phyloP scores from a whole-genome alignment of 1,139 yeast genomes.

The Scheffersomyces lignicola region DNA sequence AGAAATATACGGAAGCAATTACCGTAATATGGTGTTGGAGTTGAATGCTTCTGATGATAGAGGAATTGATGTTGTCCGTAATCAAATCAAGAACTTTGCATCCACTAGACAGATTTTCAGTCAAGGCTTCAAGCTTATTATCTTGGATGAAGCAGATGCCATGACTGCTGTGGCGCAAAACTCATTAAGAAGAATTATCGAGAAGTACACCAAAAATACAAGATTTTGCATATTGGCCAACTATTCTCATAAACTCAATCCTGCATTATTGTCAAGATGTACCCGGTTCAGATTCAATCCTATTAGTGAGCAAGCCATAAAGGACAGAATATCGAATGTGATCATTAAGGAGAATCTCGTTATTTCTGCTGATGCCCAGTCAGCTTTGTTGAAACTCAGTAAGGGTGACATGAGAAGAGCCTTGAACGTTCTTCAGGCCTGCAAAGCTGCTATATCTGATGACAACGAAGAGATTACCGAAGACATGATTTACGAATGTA shows the following conservation, averaged over 20 bases:
- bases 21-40: slow-evolving; percentile 86
- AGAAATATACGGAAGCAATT: slow-evolving; percentile 86
- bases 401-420: slow-evolving; percentile 97
- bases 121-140: slow-evolving; percentile 80
- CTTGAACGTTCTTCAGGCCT: slow-evolving; percentile 89
- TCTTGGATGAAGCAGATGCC: slow-evolving; percentile 97
- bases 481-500: slow-evolving; percentile 85
- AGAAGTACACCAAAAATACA: slow-evolving; percentile 91
- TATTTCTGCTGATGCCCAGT: slow-evolving; percentile 58
- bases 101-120: slow-evolving; percentile 88
- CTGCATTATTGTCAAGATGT: slow-evolving; percentile 92
- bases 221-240: slow-evolving; percentile 96
- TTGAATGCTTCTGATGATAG: slow-evolving; percentile 86
- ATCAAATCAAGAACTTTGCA: slow-evolving; percentile 82
- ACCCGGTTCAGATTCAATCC: slow-evolving; percentile 95
- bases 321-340: slow-evolving; percentile 65
- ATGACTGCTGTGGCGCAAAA: slow-evolving; percentile 96
- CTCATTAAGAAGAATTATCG: slow-evolving; percentile 88
- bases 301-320: slow-evolving; percentile 63
- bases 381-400: slow-evolving; percentile 66
- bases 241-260: slow-evolving; percentile 92
- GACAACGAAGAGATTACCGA: slow-evolving; percentile 55
- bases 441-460: slow-evolving; percentile 70
- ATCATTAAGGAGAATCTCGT: slow-evolving; percentile 64
- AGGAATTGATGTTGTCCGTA: slow-evolving; percentile 84